A percentile compares a stretch with the other conserved stretches of the same genome.
Evolutionary conservation across 139 green algal species (phyloP).

Genomic region (Chlorella sorokiniana): DNA sequence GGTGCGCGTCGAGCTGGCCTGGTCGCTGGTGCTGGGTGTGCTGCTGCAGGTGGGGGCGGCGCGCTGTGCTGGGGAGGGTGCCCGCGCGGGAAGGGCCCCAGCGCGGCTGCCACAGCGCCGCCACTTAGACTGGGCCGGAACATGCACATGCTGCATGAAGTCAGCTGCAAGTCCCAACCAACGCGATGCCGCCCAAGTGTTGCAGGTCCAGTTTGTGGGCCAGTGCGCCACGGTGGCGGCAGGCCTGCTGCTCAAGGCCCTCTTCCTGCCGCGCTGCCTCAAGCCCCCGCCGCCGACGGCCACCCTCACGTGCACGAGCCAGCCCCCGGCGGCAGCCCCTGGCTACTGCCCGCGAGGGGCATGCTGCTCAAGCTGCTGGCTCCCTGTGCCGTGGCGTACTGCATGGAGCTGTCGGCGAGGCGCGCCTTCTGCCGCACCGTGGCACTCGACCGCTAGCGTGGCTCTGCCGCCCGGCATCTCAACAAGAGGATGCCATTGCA

Average conservation of each 20-base stretch:
- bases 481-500: no score
- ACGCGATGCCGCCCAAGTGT: no score
- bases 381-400: constrained; percentile 5
- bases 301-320: background rate
- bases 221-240: constrained; percentile 18
- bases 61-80: background rate
- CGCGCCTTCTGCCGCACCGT: background rate
- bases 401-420: constrained; percentile 7
- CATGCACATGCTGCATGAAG: no score
- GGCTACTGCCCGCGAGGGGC: background rate
- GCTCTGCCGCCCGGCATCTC: background rate
- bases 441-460: background rate
- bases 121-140: no score
- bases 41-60: constrained; percentile 16
- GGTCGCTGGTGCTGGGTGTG: background rate
- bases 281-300: background rate
- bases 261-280: constrained; percentile 3
- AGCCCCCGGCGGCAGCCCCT: background rate
- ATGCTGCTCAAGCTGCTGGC: constrained; percentile 17
- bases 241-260: constrained; percentile 9
- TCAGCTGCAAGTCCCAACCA: no score
- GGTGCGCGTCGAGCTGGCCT: background rate
- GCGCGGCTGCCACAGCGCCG: no score
- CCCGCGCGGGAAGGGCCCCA: background rate
- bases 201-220: constrained; percentile 22